Evolutionary conservation across 1,139 yeast species (phyloP).

Genomic region (Yarrowia galli): DNA sequence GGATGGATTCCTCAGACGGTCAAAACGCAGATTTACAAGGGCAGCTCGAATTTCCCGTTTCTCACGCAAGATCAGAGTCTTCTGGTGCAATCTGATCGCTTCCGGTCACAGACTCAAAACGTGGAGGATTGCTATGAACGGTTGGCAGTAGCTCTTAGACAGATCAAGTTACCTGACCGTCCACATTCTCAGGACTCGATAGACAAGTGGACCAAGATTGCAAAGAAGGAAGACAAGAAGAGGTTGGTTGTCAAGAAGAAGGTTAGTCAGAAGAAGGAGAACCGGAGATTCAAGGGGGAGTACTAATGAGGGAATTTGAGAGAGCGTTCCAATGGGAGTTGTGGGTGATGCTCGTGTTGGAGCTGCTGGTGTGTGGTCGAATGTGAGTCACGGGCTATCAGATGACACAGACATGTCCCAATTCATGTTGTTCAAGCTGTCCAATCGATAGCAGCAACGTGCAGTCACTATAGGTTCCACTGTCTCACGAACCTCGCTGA

Average conservation of each 20-base stretch:
- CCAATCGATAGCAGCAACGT: no score
- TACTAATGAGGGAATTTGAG: no score
- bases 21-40: constrained; percentile 52
- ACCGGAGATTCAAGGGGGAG: constrained; percentile 49
- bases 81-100: constrained; percentile 66
- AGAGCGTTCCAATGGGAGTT: background rate
- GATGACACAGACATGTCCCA: no score
- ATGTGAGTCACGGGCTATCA: no score
- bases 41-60: constrained; percentile 57
- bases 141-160: constrained; percentile 57
- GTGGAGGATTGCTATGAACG: constrained; percentile 66
- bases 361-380: no score
- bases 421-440: no score
- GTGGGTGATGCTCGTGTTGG: no score
- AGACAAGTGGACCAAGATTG: constrained; percentile 63
- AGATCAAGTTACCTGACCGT: background rate
- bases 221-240: constrained; percentile 57
- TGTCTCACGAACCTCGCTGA: no score
- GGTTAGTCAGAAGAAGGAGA: constrained; percentile 62
- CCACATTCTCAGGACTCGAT: constrained; percentile 60
- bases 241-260: constrained; percentile 62
- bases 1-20: constrained; percentile 70
- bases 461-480: no score
- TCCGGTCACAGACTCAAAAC: constrained; percentile 67
- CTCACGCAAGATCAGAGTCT: constrained; percentile 62